These are phyloP conservation scores for Emmonsia crescens DNA, from an alignment of 2,329 filamentous ascomycete genomes.

Conservation along the genomic window DNA sequence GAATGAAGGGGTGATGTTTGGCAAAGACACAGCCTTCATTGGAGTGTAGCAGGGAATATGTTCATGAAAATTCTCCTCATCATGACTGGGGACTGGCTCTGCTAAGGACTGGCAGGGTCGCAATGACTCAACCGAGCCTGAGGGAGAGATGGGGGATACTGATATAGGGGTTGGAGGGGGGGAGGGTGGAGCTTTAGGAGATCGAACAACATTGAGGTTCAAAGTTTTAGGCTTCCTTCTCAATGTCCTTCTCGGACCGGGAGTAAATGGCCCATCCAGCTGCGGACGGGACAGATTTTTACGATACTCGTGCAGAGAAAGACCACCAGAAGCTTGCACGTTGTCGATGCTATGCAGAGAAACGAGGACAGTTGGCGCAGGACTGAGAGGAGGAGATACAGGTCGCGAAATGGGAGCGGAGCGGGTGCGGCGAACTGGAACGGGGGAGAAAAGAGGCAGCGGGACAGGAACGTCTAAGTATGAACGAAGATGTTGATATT, in stretches of 20 bases:
- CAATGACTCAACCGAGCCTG: constrained; percentile 1
- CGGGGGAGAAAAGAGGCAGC: constrained; percentile 6
- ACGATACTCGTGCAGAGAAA: constrained; percentile 15
- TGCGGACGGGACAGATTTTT: constrained; percentile 11
- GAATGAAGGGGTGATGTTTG: not conserved
- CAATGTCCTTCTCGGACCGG: constrained; percentile 9
- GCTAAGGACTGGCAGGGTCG: not conserved
- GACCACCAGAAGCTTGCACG: constrained; percentile 2
- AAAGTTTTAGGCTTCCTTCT: constrained; percentile 13
- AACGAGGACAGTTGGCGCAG: constrained; percentile 11
- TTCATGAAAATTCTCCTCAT: no score
- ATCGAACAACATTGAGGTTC: constrained; percentile 10
- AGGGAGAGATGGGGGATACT: not conserved
- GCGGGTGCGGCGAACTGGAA: constrained; percentile 1
- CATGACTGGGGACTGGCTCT: not conserved
- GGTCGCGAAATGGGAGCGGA: not conserved
- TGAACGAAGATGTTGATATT: not conserved
- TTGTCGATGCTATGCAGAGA: constrained; percentile 7
- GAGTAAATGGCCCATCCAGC: not conserved
- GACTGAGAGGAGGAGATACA: constrained; percentile 11
- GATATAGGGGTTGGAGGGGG: constrained; percentile 11
- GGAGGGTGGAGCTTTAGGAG: constrained; percentile 8
- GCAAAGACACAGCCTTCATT: not conserved
- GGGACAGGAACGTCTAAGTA: not conserved
- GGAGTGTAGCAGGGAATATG: not conserved